These are phyloP conservation scores for Pyrenula aspistea DNA, from an alignment of 495 filamentous ascomycete species.

Conservation along the genomic window DNA sequence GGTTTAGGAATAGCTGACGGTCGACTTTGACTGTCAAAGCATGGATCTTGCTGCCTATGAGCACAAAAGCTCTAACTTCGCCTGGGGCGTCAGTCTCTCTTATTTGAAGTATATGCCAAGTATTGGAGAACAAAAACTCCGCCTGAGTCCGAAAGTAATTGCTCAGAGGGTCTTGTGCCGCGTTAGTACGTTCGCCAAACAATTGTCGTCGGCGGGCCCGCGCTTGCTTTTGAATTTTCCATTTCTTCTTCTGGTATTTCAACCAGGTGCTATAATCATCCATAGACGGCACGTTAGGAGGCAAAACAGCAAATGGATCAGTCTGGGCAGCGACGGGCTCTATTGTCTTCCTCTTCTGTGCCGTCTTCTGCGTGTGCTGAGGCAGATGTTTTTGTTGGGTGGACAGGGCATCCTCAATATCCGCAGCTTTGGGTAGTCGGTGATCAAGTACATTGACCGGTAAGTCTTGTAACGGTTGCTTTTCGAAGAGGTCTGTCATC, in stretches of 20 bases:
- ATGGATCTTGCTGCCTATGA: constrained; percentile 89
- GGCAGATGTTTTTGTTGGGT: constrained; percentile 59
- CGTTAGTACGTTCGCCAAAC: constrained; percentile 73
- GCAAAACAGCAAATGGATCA: constrained; percentile 77
- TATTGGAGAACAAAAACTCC: constrained; percentile 74
- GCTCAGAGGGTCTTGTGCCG: constrained; percentile 61
- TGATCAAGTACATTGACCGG: constrained; percentile 54
- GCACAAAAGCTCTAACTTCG: constrained; percentile 74
- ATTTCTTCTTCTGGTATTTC: constrained; percentile 95
- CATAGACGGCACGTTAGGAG: constrained; percentile 73
- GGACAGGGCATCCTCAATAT: constrained; percentile 78
- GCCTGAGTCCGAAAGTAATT: constrained; percentile 85
- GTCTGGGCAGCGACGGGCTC: constrained; percentile 46
- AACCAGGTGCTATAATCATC: constrained; percentile 86
- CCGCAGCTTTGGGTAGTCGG: constrained; percentile 40
- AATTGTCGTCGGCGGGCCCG: constrained; percentile 77
- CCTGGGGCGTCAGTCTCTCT: constrained; percentile 68
- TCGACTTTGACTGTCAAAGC: constrained; percentile 79
- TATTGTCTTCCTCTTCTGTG: constrained; percentile 77
- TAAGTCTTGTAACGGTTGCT: constrained; percentile 61
- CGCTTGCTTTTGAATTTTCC: constrained; percentile 95
- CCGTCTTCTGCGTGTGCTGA: constrained; percentile 47
- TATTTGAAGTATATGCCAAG: constrained; percentile 90
- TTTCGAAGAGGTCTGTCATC: constrained; percentile 88
- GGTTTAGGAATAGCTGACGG: constrained; percentile 79